These are phyloP conservation scores for Trichoderma pleuroti DNA, from an alignment of 2,329 filamentous ascomycete genomes.

Conservation along the genomic window DNA sequence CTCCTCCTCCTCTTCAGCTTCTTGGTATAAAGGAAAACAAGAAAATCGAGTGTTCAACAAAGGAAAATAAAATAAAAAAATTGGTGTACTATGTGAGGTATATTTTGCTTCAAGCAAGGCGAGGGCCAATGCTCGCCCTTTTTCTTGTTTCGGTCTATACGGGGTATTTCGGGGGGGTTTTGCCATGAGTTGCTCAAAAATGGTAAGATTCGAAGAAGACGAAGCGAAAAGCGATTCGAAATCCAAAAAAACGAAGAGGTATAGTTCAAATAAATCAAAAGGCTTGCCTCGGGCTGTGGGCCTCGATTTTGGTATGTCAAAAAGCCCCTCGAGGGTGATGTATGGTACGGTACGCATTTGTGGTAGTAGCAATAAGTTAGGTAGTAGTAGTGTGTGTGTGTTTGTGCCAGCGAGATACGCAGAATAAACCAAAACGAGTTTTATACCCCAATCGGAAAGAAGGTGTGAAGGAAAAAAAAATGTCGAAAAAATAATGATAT, in stretches of 20 bases:
- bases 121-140: slow-evolving; percentile 26
- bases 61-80: too few relatives aligned
- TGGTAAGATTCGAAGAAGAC: background rate
- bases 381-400: background rate
- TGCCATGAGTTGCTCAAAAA: slow-evolving; percentile 29
- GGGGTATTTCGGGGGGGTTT: slow-evolving; percentile 35
- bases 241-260: slow-evolving; percentile 3
- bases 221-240: slow-evolving; percentile 6
- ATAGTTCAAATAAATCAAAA: slow-evolving; percentile 23
- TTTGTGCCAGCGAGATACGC: slow-evolving; percentile 23
- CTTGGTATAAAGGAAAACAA: slow-evolving; percentile 17
- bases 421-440: slow-evolving; percentile 26
- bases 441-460: slow-evolving; percentile 28
- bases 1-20: slow-evolving; percentile 18
- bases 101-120: slow-evolving; percentile 31
- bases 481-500: slow-evolving; percentile 16
- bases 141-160: slow-evolving; percentile 36
- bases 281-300: slow-evolving; percentile 24
- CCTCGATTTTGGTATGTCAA: slow-evolving; percentile 31
- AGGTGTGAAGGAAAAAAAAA: background rate
- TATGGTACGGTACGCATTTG: background rate
- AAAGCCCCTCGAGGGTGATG: slow-evolving; percentile 21
- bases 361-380: background rate
- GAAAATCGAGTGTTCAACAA: too few relatives aligned
- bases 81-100: slow-evolving; percentile 28